phyloP scores from a whole-genome alignment of 192 early-diverging fungal species.

The Umbelopsis vinacea region DNA sequence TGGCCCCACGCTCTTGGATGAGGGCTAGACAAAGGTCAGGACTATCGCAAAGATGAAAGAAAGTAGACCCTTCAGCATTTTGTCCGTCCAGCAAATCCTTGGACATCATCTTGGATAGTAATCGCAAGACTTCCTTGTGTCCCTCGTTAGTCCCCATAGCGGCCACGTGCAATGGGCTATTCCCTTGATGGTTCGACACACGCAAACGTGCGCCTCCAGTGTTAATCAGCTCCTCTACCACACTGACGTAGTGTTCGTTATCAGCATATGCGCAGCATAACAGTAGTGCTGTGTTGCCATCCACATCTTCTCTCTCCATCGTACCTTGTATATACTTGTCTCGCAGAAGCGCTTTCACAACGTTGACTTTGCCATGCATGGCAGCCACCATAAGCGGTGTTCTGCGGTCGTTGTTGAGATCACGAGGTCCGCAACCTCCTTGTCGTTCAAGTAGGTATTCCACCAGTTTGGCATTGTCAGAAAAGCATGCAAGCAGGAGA shows the following conservation, averaged over 20 bases:
- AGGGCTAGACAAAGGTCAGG: slow-evolving; percentile 27
- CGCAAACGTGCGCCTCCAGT: slow-evolving; percentile 31
- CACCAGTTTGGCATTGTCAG: slow-evolving; percentile 35
- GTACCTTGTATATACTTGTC: slow-evolving; percentile 21
- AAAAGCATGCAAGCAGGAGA: slow-evolving; percentile 43
- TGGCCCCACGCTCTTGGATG: slow-evolving; percentile 20
- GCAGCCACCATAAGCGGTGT: slow-evolving; percentile 48
- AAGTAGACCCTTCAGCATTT: slow-evolving; percentile 45
- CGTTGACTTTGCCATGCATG: slow-evolving; percentile 33
- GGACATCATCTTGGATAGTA: slow-evolving; percentile 27
- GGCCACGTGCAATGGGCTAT: slow-evolving; percentile 39
- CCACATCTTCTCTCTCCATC: slow-evolving; percentile 41
- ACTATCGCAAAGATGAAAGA: slow-evolving; percentile 43
- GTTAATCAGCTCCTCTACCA: slow-evolving; percentile 6
- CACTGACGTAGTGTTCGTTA: not conserved
- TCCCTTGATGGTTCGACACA: slow-evolving; percentile 42
- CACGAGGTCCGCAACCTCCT: slow-evolving; percentile 10
- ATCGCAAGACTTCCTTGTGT: slow-evolving; percentile 11
- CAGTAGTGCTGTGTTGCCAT: slow-evolving; percentile 44
- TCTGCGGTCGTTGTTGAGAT: slow-evolving; percentile 42
- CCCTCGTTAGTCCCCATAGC: slow-evolving; percentile 27
- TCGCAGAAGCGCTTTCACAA: slow-evolving; percentile 33
- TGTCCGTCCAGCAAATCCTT: slow-evolving; percentile 32
- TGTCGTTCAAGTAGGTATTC: slow-evolving; percentile 32
- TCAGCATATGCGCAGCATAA: slow-evolving; percentile 21